These are phyloP conservation scores for Jamesozyma spencerorum DNA, from an alignment of 805 yeast species.

Conservation along the genomic window DNA sequence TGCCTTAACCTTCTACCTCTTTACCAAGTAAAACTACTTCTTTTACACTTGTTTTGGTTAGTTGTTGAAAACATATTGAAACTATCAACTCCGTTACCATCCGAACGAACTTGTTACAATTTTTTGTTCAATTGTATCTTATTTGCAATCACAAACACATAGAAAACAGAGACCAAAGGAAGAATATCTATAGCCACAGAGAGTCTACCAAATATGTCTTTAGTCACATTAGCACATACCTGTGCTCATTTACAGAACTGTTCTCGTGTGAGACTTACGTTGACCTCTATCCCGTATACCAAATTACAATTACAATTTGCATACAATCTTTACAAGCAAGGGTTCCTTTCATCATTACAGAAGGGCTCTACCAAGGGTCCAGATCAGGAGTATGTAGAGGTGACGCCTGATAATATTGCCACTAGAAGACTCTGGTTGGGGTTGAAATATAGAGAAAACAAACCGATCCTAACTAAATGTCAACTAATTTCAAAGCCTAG, in stretches of 20 bases:
- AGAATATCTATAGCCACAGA: no score
- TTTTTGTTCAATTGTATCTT: no score
- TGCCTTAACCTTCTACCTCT: no score
- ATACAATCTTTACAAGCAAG: slow-evolving; percentile 79
- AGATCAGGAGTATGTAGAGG: slow-evolving; percentile 62
- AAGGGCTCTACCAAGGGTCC: slow-evolving; percentile 83
- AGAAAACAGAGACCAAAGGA: background rate
- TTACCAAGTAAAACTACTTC: no score
- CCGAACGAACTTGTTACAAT: no score
- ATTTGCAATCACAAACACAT: background rate
- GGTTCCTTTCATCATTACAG: slow-evolving; percentile 75
- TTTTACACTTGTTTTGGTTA: no score
- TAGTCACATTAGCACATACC: slow-evolving; percentile 72
- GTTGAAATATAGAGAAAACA: slow-evolving; percentile 73
- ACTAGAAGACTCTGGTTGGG: slow-evolving; percentile 88
- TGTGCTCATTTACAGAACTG: slow-evolving; percentile 89
- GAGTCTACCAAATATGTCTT: slow-evolving; percentile 50
- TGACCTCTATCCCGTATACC: slow-evolving; percentile 76
- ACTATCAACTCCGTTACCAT: no score
- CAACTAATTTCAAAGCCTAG: slow-evolving; percentile 78
- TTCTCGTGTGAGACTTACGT: slow-evolving; percentile 58
- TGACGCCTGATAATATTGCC: slow-evolving; percentile 78
- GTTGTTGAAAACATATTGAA: no score
- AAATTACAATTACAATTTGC: slow-evolving; percentile 77
- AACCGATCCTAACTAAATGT: slow-evolving; percentile 66